Evolutionary conservation across 208 protist genomes (phyloP), one percentile per base, ranked within the genome.

Genomic region (Trypanosoma theileri): DNA sequence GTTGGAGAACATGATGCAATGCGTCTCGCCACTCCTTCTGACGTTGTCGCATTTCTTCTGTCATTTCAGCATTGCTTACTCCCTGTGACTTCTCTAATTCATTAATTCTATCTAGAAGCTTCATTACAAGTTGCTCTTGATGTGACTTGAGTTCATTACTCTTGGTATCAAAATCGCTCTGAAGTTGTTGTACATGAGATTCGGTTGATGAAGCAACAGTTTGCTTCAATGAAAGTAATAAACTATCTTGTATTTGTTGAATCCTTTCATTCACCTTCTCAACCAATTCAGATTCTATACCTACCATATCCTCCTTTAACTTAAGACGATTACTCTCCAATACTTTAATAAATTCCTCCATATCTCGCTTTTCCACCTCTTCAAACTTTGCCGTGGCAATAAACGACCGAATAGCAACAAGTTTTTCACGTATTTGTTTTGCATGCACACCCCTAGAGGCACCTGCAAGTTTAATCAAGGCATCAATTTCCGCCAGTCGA

Each of bases 61-160:
- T 53, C 10, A 72, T 24, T n/a, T 59, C 42, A 21, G 14, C 67
- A 48, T 17, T 59, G 11, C 28, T 16, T 16, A n/a, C 26, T 2
- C 45, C 60, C 19, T 57, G 45, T 46, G 28, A 60, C 19, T 56
- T 66, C 52, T 54, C 59, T 24, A 73, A 60, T 16, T 67, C 52
- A 28, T 59, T 46, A 40, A 73, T 50, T 67, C 59, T 73, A 66
- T 73, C 68, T 10, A 61, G 52, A 41, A 73, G 28, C 41, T 62
- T 31, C 9, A 26, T 61, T 46, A 45, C 44, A 21, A 56, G 8
- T 13, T 62, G 59, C 4, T 67, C 12, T 17, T 73, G 60, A 13
- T 59, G 53, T 31, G 4, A 54, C 8, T 53, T 42, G 13, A 67
- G 22, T 50, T 42, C 54, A 46, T 59, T 42, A 31, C 28, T 62